phyloP scores from a whole-genome alignment of 176 grass and related monocot species.

The Carex kokanica region DNA sequence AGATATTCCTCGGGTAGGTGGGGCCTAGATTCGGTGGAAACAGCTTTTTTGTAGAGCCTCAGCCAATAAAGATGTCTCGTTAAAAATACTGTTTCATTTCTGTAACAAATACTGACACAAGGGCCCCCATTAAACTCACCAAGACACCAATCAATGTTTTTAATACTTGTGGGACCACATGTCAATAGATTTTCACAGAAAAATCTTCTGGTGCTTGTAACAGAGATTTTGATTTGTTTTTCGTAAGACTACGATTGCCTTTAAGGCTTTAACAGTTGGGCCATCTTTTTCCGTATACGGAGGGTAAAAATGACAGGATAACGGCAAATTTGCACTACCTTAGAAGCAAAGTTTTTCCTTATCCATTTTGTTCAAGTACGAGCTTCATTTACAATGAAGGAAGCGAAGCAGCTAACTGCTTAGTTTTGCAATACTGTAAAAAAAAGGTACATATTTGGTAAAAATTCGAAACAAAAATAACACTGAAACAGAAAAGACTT shows the following conservation, averaged over 20 bases:
- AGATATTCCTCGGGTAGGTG: not conserved
- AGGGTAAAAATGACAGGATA: not conserved
- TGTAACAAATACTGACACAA: not conserved
- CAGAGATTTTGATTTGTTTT: not conserved
- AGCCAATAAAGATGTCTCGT: not conserved
- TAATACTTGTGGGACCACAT: not conserved
- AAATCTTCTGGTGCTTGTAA: not conserved
- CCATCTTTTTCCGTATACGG: not conserved
- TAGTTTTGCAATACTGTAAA: not conserved
- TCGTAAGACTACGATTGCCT: not conserved
- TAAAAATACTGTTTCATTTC: not conserved
- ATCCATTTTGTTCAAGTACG: not conserved
- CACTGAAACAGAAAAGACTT: no score
- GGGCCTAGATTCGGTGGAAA: not conserved
- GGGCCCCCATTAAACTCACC: no score
- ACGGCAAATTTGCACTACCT: not conserved
- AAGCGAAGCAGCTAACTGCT: not conserved
- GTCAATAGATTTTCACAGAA: not conserved
- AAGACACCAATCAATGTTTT: no score
- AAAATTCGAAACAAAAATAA: no score
- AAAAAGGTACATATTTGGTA: not conserved
- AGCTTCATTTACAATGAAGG: not conserved
- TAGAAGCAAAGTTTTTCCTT: not conserved
- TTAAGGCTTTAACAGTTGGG: not conserved
- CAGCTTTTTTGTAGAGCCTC: not conserved